Evolutionary conservation across 495 filamentous ascomycete genomes (phyloP), one percentile per base, ranked within the genome.

Genomic region (Cryomyces minteri): DNA sequence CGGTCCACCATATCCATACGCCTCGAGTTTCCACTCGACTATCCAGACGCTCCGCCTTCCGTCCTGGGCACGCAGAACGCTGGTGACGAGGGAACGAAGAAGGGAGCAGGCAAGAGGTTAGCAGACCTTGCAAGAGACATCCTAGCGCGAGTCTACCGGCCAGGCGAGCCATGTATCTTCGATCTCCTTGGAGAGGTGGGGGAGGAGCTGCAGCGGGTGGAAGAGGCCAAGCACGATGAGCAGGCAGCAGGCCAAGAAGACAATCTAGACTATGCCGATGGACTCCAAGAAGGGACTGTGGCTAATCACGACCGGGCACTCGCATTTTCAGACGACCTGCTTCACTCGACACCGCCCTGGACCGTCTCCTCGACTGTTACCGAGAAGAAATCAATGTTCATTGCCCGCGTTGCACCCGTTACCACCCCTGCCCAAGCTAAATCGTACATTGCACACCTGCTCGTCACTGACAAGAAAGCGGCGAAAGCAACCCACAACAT

Each of bases 401-500:
- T 96, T 29, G 90, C 79, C 6, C 78, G 87, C 32, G 77, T 68
- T 32, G 79, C 78, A 2, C 56, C 59, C 3, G 84, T 94, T 9
- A 61, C 69, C 0, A 80, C 74, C 6, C 70, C 79, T 4, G 63
- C 65, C 4, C 74, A 92, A 61, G 87, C 84, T 6, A 70, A 76
- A 51, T 57, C 59, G 4, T 88, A 68, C 53, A 50, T 95, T 6
- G 67, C 73, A 34, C 76, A 92, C 54, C 70, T 94, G 10, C 67
- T 92, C 3, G 65, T 76, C 14, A 79, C 73, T 0, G 85, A 96
- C 62, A 88, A 82, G 62, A 81, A 79, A 50, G 79, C 80, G 37
- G 77, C 84, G 7, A 73, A 72, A 37, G 90, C 90, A 7, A 88
- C 88, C 47, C 90, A 98, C 61, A 96, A 95, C 59, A 94, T 95